These are phyloP conservation scores for Biscogniauxia marginata DNA, from an alignment of 2,329 filamentous ascomycete genomes.

Conservation along the genomic window DNA sequence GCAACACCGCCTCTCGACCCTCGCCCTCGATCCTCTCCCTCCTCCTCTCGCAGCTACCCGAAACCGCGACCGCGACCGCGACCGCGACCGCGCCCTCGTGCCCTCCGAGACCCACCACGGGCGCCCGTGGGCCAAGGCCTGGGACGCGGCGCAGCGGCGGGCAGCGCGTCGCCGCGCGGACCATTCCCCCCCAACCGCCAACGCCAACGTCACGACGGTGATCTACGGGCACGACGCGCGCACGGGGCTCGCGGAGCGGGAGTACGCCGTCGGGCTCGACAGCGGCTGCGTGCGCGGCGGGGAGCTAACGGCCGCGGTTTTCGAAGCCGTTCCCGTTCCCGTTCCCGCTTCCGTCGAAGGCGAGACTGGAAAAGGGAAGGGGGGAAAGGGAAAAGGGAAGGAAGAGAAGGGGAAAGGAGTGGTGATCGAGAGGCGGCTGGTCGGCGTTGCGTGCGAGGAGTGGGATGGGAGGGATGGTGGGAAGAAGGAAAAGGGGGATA, in stretches of 20 bases:
- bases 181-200: constrained; percentile 27
- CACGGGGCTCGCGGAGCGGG: constrained; percentile 57
- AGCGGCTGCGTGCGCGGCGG: constrained; percentile 77
- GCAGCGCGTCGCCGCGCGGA: neutral
- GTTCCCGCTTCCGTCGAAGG: neutral
- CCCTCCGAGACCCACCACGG: constrained; percentile 49
- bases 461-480: neutral
- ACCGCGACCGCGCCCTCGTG: constrained; percentile 16
- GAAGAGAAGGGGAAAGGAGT: neutral
- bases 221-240: constrained; percentile 87
- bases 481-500: constrained; percentile 2
- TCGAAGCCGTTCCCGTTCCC: constrained; percentile 53
- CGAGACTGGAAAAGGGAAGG: constrained; percentile 5
- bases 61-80: neutral
- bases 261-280: constrained; percentile 82
- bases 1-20: too few species aligned
- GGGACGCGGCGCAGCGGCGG: constrained; percentile 53
- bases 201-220: constrained; percentile 57
- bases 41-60: too few species aligned
- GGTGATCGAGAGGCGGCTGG: constrained; percentile 18
- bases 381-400: neutral
- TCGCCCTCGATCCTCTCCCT: too few species aligned
- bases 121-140: constrained; percentile 65
- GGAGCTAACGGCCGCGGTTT: constrained; percentile 72
- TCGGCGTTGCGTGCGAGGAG: constrained; percentile 20